These are phyloP conservation scores for Exutisphaerella laricina DNA, from an alignment of 2,329 filamentous ascomycete genomes.

Conservation along the genomic window DNA sequence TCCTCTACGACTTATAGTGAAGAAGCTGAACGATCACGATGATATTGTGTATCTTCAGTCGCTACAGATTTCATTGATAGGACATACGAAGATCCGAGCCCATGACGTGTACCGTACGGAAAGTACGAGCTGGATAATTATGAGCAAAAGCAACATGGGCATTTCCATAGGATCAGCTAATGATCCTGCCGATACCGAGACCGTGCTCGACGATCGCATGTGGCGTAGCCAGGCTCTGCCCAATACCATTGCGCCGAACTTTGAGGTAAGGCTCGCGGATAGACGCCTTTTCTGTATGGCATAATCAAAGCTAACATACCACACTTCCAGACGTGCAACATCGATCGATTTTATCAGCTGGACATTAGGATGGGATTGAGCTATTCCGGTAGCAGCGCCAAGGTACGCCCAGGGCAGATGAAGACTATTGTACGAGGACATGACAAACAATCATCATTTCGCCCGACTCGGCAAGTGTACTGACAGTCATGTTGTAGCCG, in stretches of 20 bases:
- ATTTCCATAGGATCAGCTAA: conserved; percentile 57
- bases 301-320: too few species aligned
- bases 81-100: conserved; percentile 71
- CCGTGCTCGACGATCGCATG: conserved; percentile 51
- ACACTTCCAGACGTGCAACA: conserved; percentile 89
- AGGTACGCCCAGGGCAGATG: conserved; percentile 38
- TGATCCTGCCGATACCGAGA: conserved; percentile 53
- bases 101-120: conserved; percentile 69
- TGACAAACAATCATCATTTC: conserved; percentile 3
- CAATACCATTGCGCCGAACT: conserved; percentile 74
- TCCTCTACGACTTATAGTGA: conserved; percentile 72
- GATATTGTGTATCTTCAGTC: conserved; percentile 71
- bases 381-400: conserved; percentile 55
- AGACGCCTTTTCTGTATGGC: too few species aligned
- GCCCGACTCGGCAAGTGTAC: not conserved
- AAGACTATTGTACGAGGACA: conserved; percentile 19
- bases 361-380: conserved; percentile 74
- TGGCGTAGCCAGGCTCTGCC: conserved; percentile 72
- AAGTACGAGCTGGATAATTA: conserved; percentile 67
- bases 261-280: too few species aligned
- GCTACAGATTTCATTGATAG: conserved; percentile 75
- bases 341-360: conserved; percentile 73
- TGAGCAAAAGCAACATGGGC: conserved; percentile 64
- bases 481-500: conserved; percentile 18
- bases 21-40: conserved; percentile 63